Conservation (phyloP, 192 early-diverging fungal species). For the Mortierella alpina region DNA sequence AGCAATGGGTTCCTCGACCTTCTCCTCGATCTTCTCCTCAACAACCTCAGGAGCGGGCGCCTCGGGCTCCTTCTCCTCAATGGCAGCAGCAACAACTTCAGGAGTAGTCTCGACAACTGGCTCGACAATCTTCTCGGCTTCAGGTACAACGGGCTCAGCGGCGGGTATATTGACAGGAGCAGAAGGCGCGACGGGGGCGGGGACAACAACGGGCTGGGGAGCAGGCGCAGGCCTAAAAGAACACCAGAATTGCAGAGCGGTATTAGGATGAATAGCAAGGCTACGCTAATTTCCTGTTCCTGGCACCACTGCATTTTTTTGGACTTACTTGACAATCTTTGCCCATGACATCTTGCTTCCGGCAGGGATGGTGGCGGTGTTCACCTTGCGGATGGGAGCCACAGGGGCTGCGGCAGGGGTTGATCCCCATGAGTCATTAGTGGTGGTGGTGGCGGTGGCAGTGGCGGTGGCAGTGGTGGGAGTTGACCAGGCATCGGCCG, state of each 20-base stretch:
- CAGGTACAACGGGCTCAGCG: slow-evolving; percentile 20
- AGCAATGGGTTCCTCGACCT: background rate
- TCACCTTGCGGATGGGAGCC: slow-evolving; percentile 37
- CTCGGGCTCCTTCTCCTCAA: slow-evolving; percentile 16
- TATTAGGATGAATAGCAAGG: too few relatives aligned
- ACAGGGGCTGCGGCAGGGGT: slow-evolving; percentile 15
- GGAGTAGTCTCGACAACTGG: slow-evolving; percentile 41
- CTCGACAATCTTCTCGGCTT: slow-evolving; percentile 13
- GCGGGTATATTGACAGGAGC: slow-evolving; percentile 56
- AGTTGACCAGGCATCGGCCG: slow-evolving; percentile 14
- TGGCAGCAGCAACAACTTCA: slow-evolving; percentile 24
- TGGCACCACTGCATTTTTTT: slow-evolving; percentile 2
- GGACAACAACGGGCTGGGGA: slow-evolving; percentile 45
- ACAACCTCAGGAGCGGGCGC: slow-evolving; percentile 15
- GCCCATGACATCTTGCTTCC: slow-evolving; percentile 66
- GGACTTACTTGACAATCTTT: slow-evolving; percentile 70
- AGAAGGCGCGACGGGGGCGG: slow-evolving; percentile 35
- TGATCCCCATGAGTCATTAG: slow-evolving; percentile 30
- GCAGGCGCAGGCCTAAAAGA: slow-evolving; percentile 56
- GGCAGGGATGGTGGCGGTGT: slow-evolving; percentile 54
- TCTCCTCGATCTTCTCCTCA: slow-evolving; percentile 19
- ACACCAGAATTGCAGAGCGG: too few relatives aligned
- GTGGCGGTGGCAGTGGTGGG: slow-evolving; percentile 5
- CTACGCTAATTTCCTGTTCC: background rate
- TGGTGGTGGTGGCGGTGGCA: slow-evolving; percentile 24